These are phyloP conservation scores for Lunasporangiospora selenospora DNA, from an alignment of 192 early-diverging fungal genomes.

Conservation along the genomic window DNA sequence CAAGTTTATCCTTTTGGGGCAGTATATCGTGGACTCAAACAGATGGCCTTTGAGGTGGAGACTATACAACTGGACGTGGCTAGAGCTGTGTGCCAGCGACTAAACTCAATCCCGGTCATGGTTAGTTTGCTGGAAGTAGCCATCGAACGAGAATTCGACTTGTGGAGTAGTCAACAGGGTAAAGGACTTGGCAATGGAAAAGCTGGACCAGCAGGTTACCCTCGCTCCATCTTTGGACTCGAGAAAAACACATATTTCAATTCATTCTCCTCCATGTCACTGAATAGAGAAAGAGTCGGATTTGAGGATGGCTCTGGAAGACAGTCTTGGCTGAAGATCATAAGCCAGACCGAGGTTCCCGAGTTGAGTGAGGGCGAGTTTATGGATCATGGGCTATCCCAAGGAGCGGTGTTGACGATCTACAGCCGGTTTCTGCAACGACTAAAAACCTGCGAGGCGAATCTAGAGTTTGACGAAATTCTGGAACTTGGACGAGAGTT, in stretches of 20 bases:
- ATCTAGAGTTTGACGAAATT: slow-evolving; percentile 36
- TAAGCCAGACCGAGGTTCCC: slow-evolving; percentile 17
- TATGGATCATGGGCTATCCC: slow-evolving; percentile 14
- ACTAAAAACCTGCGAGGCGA: slow-evolving; percentile 27
- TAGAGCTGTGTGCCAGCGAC: slow-evolving; percentile 14
- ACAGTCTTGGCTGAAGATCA: slow-evolving; percentile 28
- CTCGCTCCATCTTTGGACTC: too few species aligned
- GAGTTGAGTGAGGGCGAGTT: slow-evolving; percentile 43
- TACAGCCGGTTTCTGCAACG: slow-evolving; percentile 26
- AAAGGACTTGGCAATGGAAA: too few species aligned
- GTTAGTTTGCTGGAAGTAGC: slow-evolving; percentile 32
- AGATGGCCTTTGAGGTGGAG: slow-evolving; percentile 17
- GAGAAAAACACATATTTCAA: too few species aligned
- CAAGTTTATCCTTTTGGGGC: slow-evolving; percentile 10
- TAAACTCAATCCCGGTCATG: slow-evolving; percentile 38
- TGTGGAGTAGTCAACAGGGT: slow-evolving; percentile 22
- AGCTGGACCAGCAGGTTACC: too few species aligned
- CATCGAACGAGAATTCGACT: slow-evolving; percentile 37
- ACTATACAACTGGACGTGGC: slow-evolving; percentile 34
- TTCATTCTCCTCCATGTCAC: too few species aligned
- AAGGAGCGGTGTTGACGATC: slow-evolving; percentile 31
- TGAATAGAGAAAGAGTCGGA: too few species aligned
- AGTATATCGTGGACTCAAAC: slow-evolving; percentile 11
- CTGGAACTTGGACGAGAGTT: slow-evolving; percentile 33
- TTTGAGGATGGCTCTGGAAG: slow-evolving; percentile 1